Conservation (phyloP, 331 rosid genomes). For the Cydonia oblonga region DNA sequence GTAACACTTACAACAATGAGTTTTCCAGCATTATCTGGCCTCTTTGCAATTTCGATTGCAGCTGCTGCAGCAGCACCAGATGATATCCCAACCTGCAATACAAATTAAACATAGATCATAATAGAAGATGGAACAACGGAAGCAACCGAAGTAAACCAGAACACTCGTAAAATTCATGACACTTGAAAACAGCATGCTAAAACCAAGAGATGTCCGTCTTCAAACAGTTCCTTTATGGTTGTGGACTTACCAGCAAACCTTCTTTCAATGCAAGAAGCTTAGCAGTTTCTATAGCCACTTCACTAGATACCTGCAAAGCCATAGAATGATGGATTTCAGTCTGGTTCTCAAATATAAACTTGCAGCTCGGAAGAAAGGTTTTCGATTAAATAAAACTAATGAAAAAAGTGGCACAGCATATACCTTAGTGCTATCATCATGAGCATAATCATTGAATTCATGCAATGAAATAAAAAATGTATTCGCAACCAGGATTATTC, state of each 20-base stretch:
- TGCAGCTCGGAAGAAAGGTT: no score
- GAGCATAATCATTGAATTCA: background rate
- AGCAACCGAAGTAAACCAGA: background rate
- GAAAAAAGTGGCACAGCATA: no score
- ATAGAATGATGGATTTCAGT: slow-evolving; percentile 1
- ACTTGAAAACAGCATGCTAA: background rate
- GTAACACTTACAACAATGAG: slow-evolving; percentile 53
- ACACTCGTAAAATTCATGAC: background rate
- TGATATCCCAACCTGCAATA: slow-evolving; percentile 66
- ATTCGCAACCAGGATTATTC: background rate
- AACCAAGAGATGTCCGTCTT: background rate
- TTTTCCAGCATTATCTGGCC: slow-evolving; percentile 59
- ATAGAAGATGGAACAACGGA: background rate
- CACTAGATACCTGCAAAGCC: slow-evolving; percentile 64
- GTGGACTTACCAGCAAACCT: slow-evolving; percentile 66
- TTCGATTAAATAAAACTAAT: no score
- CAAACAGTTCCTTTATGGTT: background rate
- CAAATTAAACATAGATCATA: background rate
- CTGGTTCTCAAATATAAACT: background rate
- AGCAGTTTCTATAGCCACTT: slow-evolving; percentile 80
- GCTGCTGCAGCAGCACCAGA: slow-evolving; percentile 77
- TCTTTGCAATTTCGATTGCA: slow-evolving; percentile 51
- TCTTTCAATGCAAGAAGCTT: slow-evolving; percentile 76
- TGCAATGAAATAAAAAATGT: background rate
- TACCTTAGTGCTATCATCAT: no score